Evolutionary conservation across 163 green algal genomes (phyloP), one percentile per base, ranked within the genome.

Genomic region (Trebouxia gelatinosa): DNA sequence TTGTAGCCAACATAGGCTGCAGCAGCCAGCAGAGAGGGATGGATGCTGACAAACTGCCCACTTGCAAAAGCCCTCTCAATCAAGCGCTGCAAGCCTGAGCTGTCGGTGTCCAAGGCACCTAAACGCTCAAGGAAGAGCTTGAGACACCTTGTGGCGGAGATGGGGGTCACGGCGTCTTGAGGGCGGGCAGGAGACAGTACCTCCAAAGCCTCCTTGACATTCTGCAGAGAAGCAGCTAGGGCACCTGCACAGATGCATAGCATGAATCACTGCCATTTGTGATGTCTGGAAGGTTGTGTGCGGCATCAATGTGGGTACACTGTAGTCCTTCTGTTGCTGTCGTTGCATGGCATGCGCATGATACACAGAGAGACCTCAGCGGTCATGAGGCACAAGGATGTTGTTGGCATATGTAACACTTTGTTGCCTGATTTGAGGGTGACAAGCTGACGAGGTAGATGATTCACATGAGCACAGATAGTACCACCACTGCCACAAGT

Each of bases 21-120:
- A 31, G 68, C 68, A 46, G 68, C 68, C 43, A 76, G 48, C 40
- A 76, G 28, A 7, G 68, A 76, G 7, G 68, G 68, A 29, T 61
- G 68, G 28, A 76, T 13, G 6, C 40, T 62, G 3, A 76, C 46
- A 46, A 61, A 62, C 13, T 46, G 17, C 4, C 9, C 31, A 28
- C 46, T 76, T 29, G 43, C 46, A 39, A 76, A 64, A 38, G 68
- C 68, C 68, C 16, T 13, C 28, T 43, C 3, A 23, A 76, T 59
- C 7, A 26, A 62, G 40, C 38, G 9, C 43, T 76, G 40, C 28
- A 59, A n/a, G 17, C 11, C 28, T 17, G 40, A 46, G 16, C 28
- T 62, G 6, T 61, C 19, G 29, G 43, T 29, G 19, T 37, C 26
- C 29, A 38, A 31, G 16, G 43, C 68, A 28, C 39, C 39, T 13